Conservation (phyloP, 1,284 basidiomycete species). For the Thelephora terrestris region DNA sequence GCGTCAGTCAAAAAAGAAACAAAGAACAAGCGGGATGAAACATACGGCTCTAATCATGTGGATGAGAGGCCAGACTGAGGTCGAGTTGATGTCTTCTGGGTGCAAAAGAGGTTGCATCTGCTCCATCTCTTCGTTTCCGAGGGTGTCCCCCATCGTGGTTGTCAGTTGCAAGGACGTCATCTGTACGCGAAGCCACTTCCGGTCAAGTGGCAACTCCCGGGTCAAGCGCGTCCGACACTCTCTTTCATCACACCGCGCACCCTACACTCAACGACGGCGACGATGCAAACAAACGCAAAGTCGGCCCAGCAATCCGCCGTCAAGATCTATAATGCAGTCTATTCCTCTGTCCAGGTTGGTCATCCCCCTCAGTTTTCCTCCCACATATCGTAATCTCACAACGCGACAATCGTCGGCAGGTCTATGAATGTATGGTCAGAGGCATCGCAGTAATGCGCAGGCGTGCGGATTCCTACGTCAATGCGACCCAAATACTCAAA, state of each 20-base stretch:
- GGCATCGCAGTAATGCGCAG: constrained; percentile 98
- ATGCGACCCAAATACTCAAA: constrained; percentile 98
- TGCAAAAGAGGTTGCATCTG: constrained; percentile 27
- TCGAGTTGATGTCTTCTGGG: constrained; percentile 38
- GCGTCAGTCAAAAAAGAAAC: constrained; percentile 4
- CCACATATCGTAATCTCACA: constrained; percentile 9
- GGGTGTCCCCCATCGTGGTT: constrained; percentile 1
- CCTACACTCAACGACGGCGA: not conserved
- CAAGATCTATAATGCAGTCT: constrained; percentile 84
- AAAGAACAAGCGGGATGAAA: constrained; percentile 6
- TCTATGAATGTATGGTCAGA: constrained; percentile 94
- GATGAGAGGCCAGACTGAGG: constrained; percentile 63
- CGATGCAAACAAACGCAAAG: not conserved
- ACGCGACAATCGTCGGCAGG: constrained; percentile 41
- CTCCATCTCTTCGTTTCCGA: constrained; percentile 7
- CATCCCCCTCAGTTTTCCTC: constrained; percentile 3
- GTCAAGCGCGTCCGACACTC: too few species aligned
- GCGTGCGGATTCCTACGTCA: constrained; percentile 88
- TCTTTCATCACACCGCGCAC: not conserved
- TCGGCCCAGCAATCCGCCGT: constrained; percentile 46
- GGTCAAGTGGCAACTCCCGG: too few species aligned
- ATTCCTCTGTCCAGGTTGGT: constrained; percentile 73
- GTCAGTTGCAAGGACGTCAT: not conserved
- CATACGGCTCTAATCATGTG: constrained; percentile 55
- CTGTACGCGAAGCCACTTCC: not conserved